A percentile compares a stretch with the other conserved stretches of the same genome.
phyloP scores from a whole-genome alignment of 768 basidiomycete genomes.

The Leucogyrophana mollusca region DNA sequence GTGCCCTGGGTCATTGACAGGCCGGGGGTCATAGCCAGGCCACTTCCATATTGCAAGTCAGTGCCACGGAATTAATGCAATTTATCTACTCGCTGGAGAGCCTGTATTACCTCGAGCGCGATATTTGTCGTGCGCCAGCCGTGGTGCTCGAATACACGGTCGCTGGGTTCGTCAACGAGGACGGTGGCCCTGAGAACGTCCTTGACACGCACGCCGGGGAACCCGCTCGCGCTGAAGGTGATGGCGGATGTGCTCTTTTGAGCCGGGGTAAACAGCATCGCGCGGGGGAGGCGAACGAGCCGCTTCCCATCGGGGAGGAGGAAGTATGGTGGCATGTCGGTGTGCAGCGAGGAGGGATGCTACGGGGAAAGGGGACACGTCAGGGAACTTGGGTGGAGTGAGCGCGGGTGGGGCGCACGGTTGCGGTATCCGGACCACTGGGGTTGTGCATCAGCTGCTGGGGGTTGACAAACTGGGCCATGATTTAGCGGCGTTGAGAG shows the following conservation, averaged over 20 bases:
- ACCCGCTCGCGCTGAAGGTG: constrained; percentile 15
- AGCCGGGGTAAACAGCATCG: constrained; percentile 8
- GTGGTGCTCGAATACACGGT: constrained; percentile 12
- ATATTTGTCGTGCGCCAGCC: constrained; percentile 21
- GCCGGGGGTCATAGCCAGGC: constrained; percentile 17
- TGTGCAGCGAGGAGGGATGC: constrained; percentile 14
- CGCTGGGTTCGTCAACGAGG: constrained; percentile 15
- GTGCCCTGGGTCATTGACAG: constrained; percentile 6
- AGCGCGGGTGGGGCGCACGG: constrained; percentile 1
- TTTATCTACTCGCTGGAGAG: too few relatives aligned
- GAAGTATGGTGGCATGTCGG: constrained; percentile 17
- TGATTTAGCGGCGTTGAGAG: too few relatives aligned
- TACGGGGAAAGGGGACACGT: background rate
- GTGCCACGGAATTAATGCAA: too few relatives aligned
- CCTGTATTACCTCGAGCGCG: constrained; percentile 21
- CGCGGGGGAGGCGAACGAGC: constrained; percentile 20
- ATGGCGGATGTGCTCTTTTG: constrained; percentile 13
- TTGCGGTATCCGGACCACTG: constrained; percentile 6
- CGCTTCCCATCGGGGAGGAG: constrained; percentile 13
- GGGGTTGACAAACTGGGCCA: constrained; percentile 6
- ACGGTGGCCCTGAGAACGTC: constrained; percentile 11
- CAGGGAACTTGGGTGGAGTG: background rate
- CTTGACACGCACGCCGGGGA: constrained; percentile 16
- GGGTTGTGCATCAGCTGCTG: constrained; percentile 5
- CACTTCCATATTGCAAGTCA: too few relatives aligned